Evolutionary conservation across 768 basidiomycete species (phyloP).

Genomic region (Tephrocybe rancida): DNA sequence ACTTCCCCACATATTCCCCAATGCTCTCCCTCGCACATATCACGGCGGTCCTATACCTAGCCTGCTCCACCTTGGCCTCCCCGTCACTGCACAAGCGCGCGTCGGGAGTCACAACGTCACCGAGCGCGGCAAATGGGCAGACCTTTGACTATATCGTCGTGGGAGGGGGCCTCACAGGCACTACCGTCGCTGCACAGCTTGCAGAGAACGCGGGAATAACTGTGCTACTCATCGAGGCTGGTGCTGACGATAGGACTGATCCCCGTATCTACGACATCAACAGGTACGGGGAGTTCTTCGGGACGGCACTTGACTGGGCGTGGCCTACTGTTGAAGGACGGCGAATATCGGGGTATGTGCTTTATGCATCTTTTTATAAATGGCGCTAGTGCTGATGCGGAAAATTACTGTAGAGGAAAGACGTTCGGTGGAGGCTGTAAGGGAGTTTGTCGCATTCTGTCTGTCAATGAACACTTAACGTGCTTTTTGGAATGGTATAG

Average conservation of each 20-base stretch:
- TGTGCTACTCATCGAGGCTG: slow-evolving; percentile 55
- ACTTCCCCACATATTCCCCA: no score
- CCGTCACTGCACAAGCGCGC: slow-evolving; percentile 28
- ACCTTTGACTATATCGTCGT: slow-evolving; percentile 47
- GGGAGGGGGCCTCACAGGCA: slow-evolving; percentile 50
- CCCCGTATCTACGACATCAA: slow-evolving; percentile 49
- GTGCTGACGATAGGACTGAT: slow-evolving; percentile 46
- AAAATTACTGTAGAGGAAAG: slow-evolving; percentile 37
- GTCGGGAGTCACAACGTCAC: slow-evolving; percentile 34
- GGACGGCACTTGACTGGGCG: slow-evolving; percentile 44
- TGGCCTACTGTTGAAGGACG: slow-evolving; percentile 46
- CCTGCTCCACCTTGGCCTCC: slow-evolving; percentile 10
- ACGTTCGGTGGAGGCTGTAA: slow-evolving; percentile 46
- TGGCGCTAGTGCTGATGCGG: not conserved
- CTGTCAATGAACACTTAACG: no score
- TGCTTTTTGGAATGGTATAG: no score
- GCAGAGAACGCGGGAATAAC: slow-evolving; percentile 43
- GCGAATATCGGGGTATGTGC: slow-evolving; percentile 38
- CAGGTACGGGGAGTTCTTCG: slow-evolving; percentile 42
- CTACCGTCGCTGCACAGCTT: slow-evolving; percentile 47
- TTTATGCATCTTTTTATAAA: not conserved
- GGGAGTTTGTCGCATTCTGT: no score
- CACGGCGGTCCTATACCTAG: not conserved
- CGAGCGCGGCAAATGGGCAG: slow-evolving; percentile 33
- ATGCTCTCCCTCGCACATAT: no score